Percentiles rank a stretch among this genome's conserved stretches.
These are phyloP conservation scores for Xylaria flabelliformis DNA, from an alignment of 495 filamentous ascomycete species.

Conservation along the genomic window DNA sequence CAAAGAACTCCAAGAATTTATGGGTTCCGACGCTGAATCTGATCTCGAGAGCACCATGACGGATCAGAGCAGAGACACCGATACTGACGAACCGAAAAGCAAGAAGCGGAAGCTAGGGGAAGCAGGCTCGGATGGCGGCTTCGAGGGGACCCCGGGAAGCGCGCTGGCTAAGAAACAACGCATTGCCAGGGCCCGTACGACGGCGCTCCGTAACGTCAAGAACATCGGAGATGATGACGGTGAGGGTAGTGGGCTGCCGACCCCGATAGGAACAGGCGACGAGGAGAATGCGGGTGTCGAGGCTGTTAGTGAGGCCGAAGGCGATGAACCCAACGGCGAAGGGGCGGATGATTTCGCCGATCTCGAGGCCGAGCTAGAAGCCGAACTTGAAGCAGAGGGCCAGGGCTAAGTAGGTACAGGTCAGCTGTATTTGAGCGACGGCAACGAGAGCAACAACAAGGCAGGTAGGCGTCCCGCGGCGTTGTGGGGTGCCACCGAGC, in stretches of 20 bases:
- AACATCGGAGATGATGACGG: conserved; percentile 48
- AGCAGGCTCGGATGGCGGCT: conserved; percentile 43
- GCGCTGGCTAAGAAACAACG: conserved; percentile 52
- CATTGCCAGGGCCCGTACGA: conserved; percentile 55
- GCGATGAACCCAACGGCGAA: conserved; percentile 38
- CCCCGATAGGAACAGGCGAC: conserved; percentile 56
- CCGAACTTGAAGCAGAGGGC: conserved; percentile 64
- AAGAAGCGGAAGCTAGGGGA: conserved; percentile 42
- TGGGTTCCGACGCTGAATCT: conserved; percentile 65
- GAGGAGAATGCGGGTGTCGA: conserved; percentile 49
- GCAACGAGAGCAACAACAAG: not conserved
- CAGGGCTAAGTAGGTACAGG: conserved; percentile 37
- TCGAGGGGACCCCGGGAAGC: conserved; percentile 37
- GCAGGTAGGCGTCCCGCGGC: not conserved
- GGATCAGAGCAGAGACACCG: conserved; percentile 37
- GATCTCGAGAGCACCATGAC: conserved; percentile 47
- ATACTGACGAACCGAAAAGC: conserved; percentile 36
- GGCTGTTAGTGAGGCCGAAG: conserved; percentile 34
- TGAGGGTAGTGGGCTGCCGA: conserved; percentile 54
- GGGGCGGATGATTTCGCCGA: conserved; percentile 63
- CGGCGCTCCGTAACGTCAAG: conserved; percentile 54
- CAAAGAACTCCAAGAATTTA: conserved; percentile 79
- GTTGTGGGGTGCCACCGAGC: not conserved
- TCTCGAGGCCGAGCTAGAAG: conserved; percentile 70
- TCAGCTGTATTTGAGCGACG: not conserved